Evolutionary conservation across 208 protist species (phyloP), one percentile per base, ranked within the genome.

Genomic region (Acanthamoeba rhysodes): DNA sequence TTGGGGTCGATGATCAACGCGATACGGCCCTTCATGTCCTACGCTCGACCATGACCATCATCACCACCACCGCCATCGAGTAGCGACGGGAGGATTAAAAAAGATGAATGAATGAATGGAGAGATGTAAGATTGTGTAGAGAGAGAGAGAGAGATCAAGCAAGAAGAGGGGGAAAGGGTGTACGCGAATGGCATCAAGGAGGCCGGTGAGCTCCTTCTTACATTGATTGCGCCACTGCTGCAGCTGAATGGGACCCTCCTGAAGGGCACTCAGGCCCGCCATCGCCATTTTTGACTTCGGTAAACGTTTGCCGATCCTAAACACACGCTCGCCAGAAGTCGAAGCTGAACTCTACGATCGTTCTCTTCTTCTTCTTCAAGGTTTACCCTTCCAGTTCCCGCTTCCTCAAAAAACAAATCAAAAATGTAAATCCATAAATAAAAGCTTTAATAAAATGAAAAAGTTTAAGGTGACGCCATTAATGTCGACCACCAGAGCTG

Each of bases 101-200:
- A 9, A 41, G 8, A 18, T 24, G 62, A 59, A 41, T 55, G 4
- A 12, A 37, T 3, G 9, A 87, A 7, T n/a, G 29, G 57, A 18
- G n/a, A 90, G 14, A 48, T 27, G 64, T 90, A 16, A 84, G 27
- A 34, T n/a, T 34, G 34, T 34, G 41, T 45, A 45, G 29, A 84
- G 5, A 12, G 34, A 50, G 74, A n/a, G n/a, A n/a, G n/a, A 84
- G 45, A 48, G 4, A 48, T 48, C 45, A 48, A 48, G 37, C 37
- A 41, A 41, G 37, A n/a, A n/a, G n/a, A n/a, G n/a, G 37, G 29
- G n/a, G 53, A 0, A 4, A 53, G 84, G 84, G 29, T 0, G 27
- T 90, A 90, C 84, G 45, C 84, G 84, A 90, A 90, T 90, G 55
- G 84, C 57, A n/a, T 90, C 84, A 32, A 90, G 84, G 4, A 90